These are phyloP conservation scores for Alternaria arbusti DNA, from an alignment of 2,329 filamentous ascomycete species.

Conservation along the genomic window DNA sequence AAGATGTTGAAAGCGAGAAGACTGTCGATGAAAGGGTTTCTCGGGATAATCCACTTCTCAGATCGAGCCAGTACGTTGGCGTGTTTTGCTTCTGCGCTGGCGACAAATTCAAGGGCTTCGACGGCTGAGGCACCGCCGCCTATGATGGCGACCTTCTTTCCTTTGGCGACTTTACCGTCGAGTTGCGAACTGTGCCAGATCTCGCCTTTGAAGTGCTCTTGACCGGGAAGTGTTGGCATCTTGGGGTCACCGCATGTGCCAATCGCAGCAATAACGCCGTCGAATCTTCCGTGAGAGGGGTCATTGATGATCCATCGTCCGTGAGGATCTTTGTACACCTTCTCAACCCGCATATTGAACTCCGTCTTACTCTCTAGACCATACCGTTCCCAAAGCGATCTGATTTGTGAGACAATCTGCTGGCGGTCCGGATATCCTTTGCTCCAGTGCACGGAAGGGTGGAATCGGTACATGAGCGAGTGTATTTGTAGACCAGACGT, in stretches of 20 bases:
- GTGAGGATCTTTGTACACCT: slow-evolving; percentile 70
- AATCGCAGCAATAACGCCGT: slow-evolving; percentile 78
- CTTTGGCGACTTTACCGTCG: slow-evolving; percentile 73
- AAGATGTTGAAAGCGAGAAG: slow-evolving; percentile 80
- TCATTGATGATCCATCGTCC: slow-evolving; percentile 82
- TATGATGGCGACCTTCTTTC: slow-evolving; percentile 77
- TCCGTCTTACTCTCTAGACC: slow-evolving; percentile 72
- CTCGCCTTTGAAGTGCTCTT: slow-evolving; percentile 73
- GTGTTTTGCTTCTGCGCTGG: slow-evolving; percentile 68
- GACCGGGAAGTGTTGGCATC: slow-evolving; percentile 72
- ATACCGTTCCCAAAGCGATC: slow-evolving; percentile 76
- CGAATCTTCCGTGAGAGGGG: slow-evolving; percentile 72
- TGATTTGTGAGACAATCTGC: slow-evolving; percentile 76
- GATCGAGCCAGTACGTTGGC: slow-evolving; percentile 76
- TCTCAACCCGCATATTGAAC: slow-evolving; percentile 73
- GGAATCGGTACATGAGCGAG: slow-evolving; percentile 86
- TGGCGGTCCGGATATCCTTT: slow-evolving; percentile 78
- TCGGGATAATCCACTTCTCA: slow-evolving; percentile 87
- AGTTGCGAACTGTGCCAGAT: slow-evolving; percentile 79
- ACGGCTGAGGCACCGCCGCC: slow-evolving; percentile 83
- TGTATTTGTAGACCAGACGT: slow-evolving; percentile 85
- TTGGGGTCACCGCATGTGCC: slow-evolving; percentile 83
- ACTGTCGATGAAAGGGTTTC: slow-evolving; percentile 76
- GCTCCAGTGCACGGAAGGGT: slow-evolving; percentile 77
- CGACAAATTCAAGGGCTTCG: slow-evolving; percentile 81